These are phyloP conservation scores for Ramularia collo-cygni DNA, from an alignment of 2,329 filamentous ascomycete species.

Conservation along the genomic window DNA sequence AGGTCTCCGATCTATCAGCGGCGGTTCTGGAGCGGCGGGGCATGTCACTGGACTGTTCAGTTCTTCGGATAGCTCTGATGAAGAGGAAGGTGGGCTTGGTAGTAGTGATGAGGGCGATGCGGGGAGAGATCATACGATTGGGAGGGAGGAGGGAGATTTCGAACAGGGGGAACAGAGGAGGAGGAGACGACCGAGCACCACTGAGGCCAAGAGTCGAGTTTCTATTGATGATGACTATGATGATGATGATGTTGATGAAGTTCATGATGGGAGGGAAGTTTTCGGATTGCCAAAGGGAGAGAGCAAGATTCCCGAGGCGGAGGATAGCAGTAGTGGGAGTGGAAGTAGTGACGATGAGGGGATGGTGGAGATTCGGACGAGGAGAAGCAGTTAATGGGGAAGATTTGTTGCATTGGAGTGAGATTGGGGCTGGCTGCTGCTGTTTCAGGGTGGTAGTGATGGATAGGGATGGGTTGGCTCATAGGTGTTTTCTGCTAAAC, in stretches of 20 bases:
- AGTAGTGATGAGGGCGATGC: slow-evolving; percentile 17
- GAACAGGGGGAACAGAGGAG: slow-evolving; percentile 26
- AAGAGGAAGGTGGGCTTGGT: slow-evolving; percentile 37
- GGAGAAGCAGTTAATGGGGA: slow-evolving; percentile 27
- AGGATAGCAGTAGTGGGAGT: slow-evolving; percentile 16
- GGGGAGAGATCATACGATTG: slow-evolving; percentile 21
- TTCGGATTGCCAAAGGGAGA: slow-evolving; percentile 13
- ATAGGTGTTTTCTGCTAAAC: no score
- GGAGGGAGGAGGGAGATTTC: slow-evolving; percentile 28
- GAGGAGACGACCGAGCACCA: slow-evolving; percentile 28
- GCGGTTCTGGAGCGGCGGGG: slow-evolving; percentile 12
- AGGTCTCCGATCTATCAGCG: slow-evolving; percentile 17
- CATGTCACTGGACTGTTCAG: slow-evolving; percentile 24
- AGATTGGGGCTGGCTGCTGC: no score
- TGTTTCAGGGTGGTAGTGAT: no score
- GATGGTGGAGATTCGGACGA: slow-evolving; percentile 28
- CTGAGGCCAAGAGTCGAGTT: slow-evolving; percentile 30
- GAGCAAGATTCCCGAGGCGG: background rate
- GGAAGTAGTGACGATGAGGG: slow-evolving; percentile 23
- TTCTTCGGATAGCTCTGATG: slow-evolving; percentile 23
- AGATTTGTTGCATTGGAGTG: no score
- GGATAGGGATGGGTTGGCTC: no score
- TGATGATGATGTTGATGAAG: slow-evolving; percentile 13
- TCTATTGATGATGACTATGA: slow-evolving; percentile 27
- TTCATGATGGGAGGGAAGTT: slow-evolving; percentile 14